These are phyloP conservation scores for Lichtheimia ornata DNA, from an alignment of 371 early-diverging fungal species.

Conservation along the genomic window DNA sequence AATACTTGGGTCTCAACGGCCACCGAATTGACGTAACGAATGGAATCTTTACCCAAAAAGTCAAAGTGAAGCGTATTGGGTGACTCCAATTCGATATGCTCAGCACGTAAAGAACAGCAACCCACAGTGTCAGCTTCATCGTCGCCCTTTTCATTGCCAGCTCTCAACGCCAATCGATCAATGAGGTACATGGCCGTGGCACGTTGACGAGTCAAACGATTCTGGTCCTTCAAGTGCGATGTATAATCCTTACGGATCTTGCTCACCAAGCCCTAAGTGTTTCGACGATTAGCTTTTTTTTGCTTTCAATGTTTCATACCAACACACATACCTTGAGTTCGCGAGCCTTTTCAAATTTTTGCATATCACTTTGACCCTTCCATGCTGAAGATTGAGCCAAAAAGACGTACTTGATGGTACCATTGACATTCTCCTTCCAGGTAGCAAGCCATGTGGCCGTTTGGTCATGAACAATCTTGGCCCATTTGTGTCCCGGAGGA, in stretches of 20 bases:
- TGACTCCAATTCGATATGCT: conserved; percentile 84
- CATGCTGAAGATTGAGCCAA: conserved; percentile 90
- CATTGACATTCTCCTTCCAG: conserved; percentile 97
- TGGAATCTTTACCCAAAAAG: conserved; percentile 97
- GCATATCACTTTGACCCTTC: conserved; percentile 94
- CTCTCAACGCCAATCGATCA: conserved; percentile 93
- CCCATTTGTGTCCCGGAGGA: conserved; percentile 92
- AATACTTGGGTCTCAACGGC: conserved; percentile 85
- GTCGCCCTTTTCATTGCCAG: conserved; percentile 97
- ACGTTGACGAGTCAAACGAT: conserved; percentile 83
- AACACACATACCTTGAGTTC: conserved; percentile 68
- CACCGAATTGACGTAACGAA: conserved; percentile 90
- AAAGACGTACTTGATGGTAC: conserved; percentile 90
- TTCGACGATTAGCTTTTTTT: background rate
- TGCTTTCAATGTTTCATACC: background rate
- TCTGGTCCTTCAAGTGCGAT: conserved; percentile 73
- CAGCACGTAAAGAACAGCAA: conserved; percentile 94
- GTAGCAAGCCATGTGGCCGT: conserved; percentile 96
- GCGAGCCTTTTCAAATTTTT: conserved; percentile 96
- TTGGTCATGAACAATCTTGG: conserved; percentile 82
- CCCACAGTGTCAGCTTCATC: conserved; percentile 99
- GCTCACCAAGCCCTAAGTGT: conserved; percentile 62
- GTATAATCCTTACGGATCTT: conserved; percentile 80
- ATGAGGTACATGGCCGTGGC: conserved; percentile 96
- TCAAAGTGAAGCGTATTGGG: conserved; percentile 87